Base-by-base conservation (phyloP, 1,284 basidiomycete genomes). In the Mycosarcoma maydis region DNA sequence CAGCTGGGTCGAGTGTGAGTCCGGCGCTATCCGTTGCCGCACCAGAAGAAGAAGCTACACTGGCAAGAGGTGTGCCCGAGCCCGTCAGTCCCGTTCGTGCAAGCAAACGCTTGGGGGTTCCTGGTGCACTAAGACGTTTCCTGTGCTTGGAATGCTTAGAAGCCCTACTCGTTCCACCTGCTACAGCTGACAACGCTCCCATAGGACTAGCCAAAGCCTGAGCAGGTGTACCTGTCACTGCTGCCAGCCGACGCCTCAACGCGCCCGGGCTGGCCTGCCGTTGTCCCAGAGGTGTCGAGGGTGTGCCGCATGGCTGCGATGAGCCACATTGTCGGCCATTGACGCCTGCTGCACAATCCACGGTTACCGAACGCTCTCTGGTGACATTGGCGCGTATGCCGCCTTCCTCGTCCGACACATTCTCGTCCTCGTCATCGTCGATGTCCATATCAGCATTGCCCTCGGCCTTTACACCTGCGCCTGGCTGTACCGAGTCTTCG, bases 241-340 rank as follows among this genome's bases (percentile, higher is more conserved):
- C 57, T 16, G 62, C 68, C 4, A 71, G 39, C 19, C 68, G 57
- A 34, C 61, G 66, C 14, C 68, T 38, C 16, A 71, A 30, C 14
- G 61, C 57, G 32, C 66, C 62, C 17, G 68, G 68, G 40, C 68
- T 71, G 1, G 68, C 49, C 17, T 58, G 54, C 4, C 68, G 49
- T 17, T 49, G 56, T 2, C 47, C 55, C 46, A 58, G 23, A 3
- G 67, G 67, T 6, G 67, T 70, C 20, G 60, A 55, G 3, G 67
- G 67, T 17, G 67, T 65, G 14, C 42, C 59, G 11, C 56, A 52
- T 22, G 57, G 67, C 47, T 64, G 67, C 17, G 67, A 59, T 16
- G 56, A 70, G 37, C 61, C 67, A 23, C 53, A 36, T 30, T 61
- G 43, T 43, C 57, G 48, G 34, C 30, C 23, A 26, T 20, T 13